A percentile compares a stretch with the other conserved stretches of the same genome.
Conservation (phyloP, 345 rosid species). For the Syzygium aqueum region DNA sequence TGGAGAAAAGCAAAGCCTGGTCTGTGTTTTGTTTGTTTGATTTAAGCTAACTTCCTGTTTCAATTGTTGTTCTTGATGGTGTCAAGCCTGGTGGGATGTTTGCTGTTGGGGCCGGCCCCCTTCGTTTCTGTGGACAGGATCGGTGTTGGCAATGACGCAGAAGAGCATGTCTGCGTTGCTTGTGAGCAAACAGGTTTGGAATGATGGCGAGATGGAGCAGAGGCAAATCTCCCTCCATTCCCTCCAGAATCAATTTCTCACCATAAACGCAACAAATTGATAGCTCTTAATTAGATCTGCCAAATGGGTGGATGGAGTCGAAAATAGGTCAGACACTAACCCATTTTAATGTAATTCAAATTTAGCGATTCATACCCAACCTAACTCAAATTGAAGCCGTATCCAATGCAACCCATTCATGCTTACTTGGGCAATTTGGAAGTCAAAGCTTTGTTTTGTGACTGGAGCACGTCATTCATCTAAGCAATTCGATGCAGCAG, state of each 20-base stretch:
- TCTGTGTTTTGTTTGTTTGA: background rate
- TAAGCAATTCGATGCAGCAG: conserved; percentile 8
- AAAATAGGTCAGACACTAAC: background rate
- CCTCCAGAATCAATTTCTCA: background rate
- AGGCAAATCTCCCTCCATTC: background rate
- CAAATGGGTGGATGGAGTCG: background rate
- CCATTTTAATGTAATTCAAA: background rate
- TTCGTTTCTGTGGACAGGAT: background rate
- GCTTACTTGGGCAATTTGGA: background rate
- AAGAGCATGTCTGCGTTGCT: background rate
- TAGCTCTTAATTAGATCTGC: background rate
- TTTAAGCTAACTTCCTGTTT: background rate
- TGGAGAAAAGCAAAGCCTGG: background rate
- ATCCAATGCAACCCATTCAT: background rate
- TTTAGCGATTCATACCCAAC: background rate
- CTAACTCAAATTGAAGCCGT: background rate
- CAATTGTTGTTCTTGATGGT: background rate
- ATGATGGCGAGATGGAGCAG: background rate
- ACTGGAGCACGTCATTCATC: background rate
- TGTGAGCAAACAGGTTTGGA: background rate
- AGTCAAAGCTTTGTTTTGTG: background rate
- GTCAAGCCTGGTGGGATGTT: background rate
- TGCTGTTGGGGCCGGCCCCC: background rate
- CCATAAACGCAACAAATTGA: background rate
- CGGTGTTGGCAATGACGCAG: background rate